Conservation (phyloP, 176 grass and related monocot genomes). For the Aegilops longissima region DNA sequence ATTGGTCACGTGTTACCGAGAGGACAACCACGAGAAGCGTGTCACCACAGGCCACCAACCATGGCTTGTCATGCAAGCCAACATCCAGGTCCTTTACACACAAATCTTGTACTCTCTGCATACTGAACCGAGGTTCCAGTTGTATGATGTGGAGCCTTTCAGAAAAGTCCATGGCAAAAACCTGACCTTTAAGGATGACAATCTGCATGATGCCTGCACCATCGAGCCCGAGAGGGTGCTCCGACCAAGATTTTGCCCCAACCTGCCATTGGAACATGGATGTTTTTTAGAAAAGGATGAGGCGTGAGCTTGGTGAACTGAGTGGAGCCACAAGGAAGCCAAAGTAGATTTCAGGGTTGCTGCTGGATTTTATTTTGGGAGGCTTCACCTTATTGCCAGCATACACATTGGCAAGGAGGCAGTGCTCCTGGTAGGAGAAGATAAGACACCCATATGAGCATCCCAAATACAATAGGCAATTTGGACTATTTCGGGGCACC, state of each 20-base stretch:
- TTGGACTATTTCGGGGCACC: neutral
- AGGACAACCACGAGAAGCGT: neutral
- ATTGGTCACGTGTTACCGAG: neutral
- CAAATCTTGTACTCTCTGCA: neutral
- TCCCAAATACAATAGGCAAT: constrained; percentile 18
- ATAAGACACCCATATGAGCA: neutral
- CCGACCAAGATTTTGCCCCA: neutral
- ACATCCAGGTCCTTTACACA: neutral
- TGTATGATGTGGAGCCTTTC: neutral
- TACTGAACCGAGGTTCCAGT: neutral
- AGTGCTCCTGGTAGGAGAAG: neutral
- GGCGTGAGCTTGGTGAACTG: constrained; percentile 26
- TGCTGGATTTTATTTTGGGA: neutral
- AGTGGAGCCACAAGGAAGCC: constrained; percentile 36
- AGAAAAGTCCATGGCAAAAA: neutral
- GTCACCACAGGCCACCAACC: neutral
- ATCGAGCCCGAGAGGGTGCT: neutral
- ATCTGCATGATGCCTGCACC: neutral
- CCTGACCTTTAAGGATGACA: neutral
- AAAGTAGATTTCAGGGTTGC: neutral
- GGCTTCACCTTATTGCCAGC: constrained; percentile 29
- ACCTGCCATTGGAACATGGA: constrained; percentile 28
- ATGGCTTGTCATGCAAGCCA: neutral
- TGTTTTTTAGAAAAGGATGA: constrained; percentile 8
- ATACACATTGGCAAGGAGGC: constrained; percentile 35